These are phyloP conservation scores for Aspergillus novofumigatus DNA, from an alignment of 2,329 filamentous ascomycete species.

Conservation along the genomic window DNA sequence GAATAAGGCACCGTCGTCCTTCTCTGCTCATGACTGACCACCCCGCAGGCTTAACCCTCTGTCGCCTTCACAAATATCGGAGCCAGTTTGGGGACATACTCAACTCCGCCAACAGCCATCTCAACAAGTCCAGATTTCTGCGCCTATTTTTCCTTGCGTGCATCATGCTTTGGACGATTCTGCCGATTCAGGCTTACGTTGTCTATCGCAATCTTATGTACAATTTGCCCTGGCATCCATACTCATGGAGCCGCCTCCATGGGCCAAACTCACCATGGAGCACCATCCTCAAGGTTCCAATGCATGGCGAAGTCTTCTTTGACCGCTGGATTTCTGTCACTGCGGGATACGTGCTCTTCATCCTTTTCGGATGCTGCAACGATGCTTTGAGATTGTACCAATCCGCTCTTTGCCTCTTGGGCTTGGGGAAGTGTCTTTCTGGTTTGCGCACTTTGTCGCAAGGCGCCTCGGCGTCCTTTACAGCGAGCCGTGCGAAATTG, in stretches of 20 bases:
- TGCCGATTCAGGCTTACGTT: slow-evolving; percentile 52
- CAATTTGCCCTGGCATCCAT: slow-evolving; percentile 37
- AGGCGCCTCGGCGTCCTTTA: slow-evolving; percentile 11
- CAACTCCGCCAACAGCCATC: slow-evolving; percentile 45
- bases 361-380: slow-evolving; percentile 61
- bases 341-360: slow-evolving; percentile 53
- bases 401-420: slow-evolving; percentile 39
- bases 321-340: slow-evolving; percentile 57
- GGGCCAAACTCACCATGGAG: slow-evolving; percentile 48
- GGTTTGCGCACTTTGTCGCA: slow-evolving; percentile 15
- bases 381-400: slow-evolving; percentile 57
- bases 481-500: slow-evolving; percentile 25
- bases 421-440: slow-evolving; percentile 35
- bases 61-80: slow-evolving; percentile 59
- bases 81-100: slow-evolving; percentile 55
- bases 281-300: slow-evolving; percentile 46
- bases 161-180: slow-evolving; percentile 51
- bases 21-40: background rate
- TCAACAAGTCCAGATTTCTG: slow-evolving; percentile 58
- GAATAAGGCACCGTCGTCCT: slow-evolving; percentile 23
- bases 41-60: slow-evolving; percentile 52
- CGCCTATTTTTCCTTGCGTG: slow-evolving; percentile 50
- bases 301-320: slow-evolving; percentile 43
- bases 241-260: slow-evolving; percentile 54
- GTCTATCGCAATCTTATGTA: slow-evolving; percentile 42